Base-by-base conservation (phyloP, 257 asterid genomes). In the Coffea eugenioides region DNA sequence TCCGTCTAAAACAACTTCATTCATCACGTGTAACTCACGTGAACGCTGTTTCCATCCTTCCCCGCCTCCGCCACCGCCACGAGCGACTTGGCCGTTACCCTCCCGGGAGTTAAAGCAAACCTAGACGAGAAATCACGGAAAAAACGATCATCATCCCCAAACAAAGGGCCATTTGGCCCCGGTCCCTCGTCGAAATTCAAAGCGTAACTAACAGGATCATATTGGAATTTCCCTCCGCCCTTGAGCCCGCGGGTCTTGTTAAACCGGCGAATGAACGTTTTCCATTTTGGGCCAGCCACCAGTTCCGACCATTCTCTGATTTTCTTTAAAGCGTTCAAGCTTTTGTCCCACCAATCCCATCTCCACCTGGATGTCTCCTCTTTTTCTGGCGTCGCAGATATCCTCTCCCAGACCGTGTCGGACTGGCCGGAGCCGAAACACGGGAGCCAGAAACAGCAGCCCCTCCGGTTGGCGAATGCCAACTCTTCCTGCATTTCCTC, bases 201-300 rank as follows among this genome's bases (percentile, higher is more conserved):
- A 2, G 96, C 85, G 68, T 93, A 93, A 83, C 98, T 90, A 81
- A 83, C 69, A 3, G 96, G 92, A 72, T 92, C 97, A 82, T 93
- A 93, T 65, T 76, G 90, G 85, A 87, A 92, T 73, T 80, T 90
- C 56, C 81, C 82, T 8, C 82, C 82, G 2, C 84, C 43, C 85
- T 75, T 91, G 25, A 86, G 36, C 31, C 84, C 84, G 5, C 90
- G 76, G 75, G 81, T 75, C 83, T 83, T 82, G 73, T 92, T 93
- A 77, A 92, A 85, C 61, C 97, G 90, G 48, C 98, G 91, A 72
- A 93, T 93, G 65, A 93, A 92, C 59, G 98, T 93, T 90, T 93
- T 93, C 98, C 98, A 93, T 87, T 89, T 93, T 14, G 98, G 98
- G 27, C 98, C 98, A 14, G 98, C 98, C 34, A 85, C 96, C 66